These are phyloP conservation scores for Fusarium sp. DNA, from an alignment of 2,329 filamentous ascomycete species.

Conservation along the genomic window DNA sequence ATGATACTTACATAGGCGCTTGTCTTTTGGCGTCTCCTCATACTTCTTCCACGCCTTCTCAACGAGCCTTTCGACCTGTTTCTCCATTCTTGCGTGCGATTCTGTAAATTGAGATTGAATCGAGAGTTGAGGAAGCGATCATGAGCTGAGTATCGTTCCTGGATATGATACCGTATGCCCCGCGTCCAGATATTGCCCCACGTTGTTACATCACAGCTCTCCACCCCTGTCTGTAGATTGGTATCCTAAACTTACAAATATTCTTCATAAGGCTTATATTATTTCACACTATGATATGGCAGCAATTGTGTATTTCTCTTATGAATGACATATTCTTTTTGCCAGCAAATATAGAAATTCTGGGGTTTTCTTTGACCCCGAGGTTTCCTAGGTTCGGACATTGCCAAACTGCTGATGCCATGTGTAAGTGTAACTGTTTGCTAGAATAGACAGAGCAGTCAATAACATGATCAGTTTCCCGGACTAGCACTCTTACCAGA, in stretches of 20 bases:
- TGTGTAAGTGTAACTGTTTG: background rate
- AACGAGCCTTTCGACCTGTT: constrained; percentile 78
- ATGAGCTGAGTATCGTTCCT: constrained; percentile 15
- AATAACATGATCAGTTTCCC: background rate
- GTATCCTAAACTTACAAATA: too few relatives aligned
- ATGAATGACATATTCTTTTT: too few relatives aligned
- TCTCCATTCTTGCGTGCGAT: constrained; percentile 71
- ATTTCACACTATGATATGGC: too few relatives aligned
- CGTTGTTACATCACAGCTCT: constrained; percentile 46
- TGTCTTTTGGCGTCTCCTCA: constrained; percentile 62
- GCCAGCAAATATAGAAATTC: too few relatives aligned
- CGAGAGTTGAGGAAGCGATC: background rate
- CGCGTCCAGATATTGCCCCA: constrained; percentile 42
- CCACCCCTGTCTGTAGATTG: constrained; percentile 19
- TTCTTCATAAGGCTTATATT: too few relatives aligned
- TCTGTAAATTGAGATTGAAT: background rate
- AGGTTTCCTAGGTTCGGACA: too few relatives aligned
- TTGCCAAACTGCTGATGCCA: background rate
- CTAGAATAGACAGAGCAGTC: background rate
- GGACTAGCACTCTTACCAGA: background rate
- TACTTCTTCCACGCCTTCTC: constrained; percentile 78
- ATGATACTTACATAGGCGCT: constrained; percentile 63
- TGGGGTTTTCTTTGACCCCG: too few relatives aligned
- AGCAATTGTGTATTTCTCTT: too few relatives aligned
- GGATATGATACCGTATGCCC: constrained; percentile 43